phyloP scores from a whole-genome alignment of 257 asterid species.

The Eustoma russellianum region DNA sequence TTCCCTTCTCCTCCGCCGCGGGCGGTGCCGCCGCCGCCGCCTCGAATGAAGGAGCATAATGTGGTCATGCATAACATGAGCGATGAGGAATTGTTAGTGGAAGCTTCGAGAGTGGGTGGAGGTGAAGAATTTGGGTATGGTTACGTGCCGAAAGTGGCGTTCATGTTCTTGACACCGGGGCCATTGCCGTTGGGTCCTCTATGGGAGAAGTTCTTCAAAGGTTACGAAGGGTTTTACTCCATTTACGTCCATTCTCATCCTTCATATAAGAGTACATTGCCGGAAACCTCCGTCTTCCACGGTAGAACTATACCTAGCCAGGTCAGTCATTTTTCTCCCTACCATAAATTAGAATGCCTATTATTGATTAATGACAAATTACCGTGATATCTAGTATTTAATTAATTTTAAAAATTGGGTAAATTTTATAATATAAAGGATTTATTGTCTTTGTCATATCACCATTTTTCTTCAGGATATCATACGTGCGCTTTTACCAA shows the following conservation, averaged over 20 bases:
- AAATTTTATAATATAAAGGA: too few species aligned
- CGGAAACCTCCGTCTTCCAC: conserved; percentile 35
- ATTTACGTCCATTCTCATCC: conserved; percentile 57
- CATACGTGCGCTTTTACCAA: too few species aligned
- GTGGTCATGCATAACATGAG: conserved; percentile 42
- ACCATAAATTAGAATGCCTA: neutral
- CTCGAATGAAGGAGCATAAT: neutral
- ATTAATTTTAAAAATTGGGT: too few species aligned
- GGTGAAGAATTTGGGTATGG: conserved; percentile 2
- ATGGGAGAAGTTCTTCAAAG: conserved; percentile 52
- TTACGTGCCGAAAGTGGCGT: conserved; percentile 36
- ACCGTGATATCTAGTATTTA: too few species aligned
- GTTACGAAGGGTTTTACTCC: conserved; percentile 39
- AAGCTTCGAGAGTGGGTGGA: conserved; percentile 24
- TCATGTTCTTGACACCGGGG: conserved; percentile 69
- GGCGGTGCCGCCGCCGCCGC: neutral
- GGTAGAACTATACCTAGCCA: conserved; percentile 50
- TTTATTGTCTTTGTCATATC: too few species aligned
- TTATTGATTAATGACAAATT: too few species aligned
- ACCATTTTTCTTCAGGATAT: too few species aligned
- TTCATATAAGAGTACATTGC: conserved; percentile 34
- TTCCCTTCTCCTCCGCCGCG: neutral
- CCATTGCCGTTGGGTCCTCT: conserved; percentile 51
- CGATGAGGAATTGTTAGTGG: conserved; percentile 42
- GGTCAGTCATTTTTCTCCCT: conserved; percentile 16